A percentile compares a stretch with the other conserved stretches of the same genome.
phyloP scores from a whole-genome alignment of 208 protist species.

The Trypanosoma caninum region DNA sequence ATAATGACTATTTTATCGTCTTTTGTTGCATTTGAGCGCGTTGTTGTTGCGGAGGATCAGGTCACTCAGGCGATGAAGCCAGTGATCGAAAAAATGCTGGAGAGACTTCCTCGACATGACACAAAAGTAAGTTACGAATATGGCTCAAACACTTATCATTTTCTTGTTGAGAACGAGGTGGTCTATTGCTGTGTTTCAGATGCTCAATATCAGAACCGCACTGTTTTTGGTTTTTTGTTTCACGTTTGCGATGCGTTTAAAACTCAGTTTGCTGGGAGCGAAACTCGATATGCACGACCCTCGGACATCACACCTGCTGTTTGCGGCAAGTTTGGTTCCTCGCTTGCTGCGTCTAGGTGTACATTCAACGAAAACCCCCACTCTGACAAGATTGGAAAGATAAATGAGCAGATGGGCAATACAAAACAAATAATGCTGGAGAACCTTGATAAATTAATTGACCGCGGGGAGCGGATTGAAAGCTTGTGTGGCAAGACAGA shows the following conservation, averaged over 20 bases:
- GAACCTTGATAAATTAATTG: conserved; percentile 80
- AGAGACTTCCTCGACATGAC: conserved; percentile 67
- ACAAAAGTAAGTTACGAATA: conserved; percentile 80
- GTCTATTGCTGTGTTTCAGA: conserved; percentile 71
- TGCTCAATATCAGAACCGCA: conserved; percentile 41
- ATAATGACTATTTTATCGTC: conserved; percentile 46
- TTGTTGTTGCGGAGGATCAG: conserved; percentile 48
- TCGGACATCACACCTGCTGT: conserved; percentile 36
- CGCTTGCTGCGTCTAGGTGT: conserved; percentile 28
- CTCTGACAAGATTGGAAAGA: conserved; percentile 57
- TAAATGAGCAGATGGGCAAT: conserved; percentile 69
- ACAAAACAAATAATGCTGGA: conserved; percentile 81
- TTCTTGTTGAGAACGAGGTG: conserved; percentile 80
- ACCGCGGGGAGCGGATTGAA: conserved; percentile 82
- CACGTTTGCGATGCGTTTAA: conserved; percentile 69
- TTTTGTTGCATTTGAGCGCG: conserved; percentile 48
- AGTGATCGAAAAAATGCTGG: conserved; percentile 62
- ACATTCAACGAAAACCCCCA: conserved; percentile 70
- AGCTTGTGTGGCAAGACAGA: conserved; percentile 76
- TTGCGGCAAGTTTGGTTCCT: conserved; percentile 43
- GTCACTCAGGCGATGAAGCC: conserved; percentile 31
- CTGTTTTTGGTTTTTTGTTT: conserved; percentile 68
- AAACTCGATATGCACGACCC: conserved; percentile 40
- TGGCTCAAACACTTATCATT: conserved; percentile 69
- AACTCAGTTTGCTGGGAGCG: conserved; percentile 48